phyloP scores from a whole-genome alignment of 768 basidiomycete species.

The Dictyophora rubrovolvata region DNA sequence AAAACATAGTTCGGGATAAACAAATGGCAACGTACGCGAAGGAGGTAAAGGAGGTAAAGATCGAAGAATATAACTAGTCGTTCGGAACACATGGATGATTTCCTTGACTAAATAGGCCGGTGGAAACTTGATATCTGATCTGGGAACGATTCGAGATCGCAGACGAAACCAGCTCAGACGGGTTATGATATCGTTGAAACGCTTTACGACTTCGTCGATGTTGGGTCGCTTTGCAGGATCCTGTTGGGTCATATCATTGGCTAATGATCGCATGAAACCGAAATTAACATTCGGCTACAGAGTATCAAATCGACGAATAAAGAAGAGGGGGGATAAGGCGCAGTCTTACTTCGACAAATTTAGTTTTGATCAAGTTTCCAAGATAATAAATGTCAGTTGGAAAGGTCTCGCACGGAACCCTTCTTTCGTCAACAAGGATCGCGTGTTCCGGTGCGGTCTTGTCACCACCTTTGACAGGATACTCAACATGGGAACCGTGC shows the following conservation, averaged over 20 bases:
- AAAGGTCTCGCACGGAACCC: conserved; percentile 23
- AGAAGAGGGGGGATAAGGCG: background rate
- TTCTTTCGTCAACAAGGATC: background rate
- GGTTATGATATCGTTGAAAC: conserved; percentile 20
- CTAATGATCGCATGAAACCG: conserved; percentile 24
- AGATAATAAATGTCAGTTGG: conserved; percentile 34
- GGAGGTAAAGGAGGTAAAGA: no score
- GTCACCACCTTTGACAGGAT: conserved; percentile 30
- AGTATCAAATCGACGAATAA: background rate
- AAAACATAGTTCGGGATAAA: no score
- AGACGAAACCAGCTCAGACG: conserved; percentile 22
- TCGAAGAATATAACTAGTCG: background rate
- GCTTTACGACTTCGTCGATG: conserved; percentile 26
- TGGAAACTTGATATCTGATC: background rate
- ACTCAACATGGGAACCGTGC: conserved; percentile 10
- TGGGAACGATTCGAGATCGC: conserved; percentile 11
- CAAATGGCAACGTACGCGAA: no score
- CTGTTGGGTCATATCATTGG: conserved; percentile 27
- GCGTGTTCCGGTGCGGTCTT: conserved; percentile 30
- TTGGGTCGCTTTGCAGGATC: conserved; percentile 26
- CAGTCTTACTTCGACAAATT: conserved; percentile 24
- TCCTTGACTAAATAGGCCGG: background rate
- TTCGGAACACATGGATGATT: background rate
- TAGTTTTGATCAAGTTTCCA: conserved; percentile 26
- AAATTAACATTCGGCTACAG: conserved; percentile 17